Base-by-base conservation (phyloP, 495 filamentous ascomycete genomes). In the Lophiotrema nucula region DNA sequence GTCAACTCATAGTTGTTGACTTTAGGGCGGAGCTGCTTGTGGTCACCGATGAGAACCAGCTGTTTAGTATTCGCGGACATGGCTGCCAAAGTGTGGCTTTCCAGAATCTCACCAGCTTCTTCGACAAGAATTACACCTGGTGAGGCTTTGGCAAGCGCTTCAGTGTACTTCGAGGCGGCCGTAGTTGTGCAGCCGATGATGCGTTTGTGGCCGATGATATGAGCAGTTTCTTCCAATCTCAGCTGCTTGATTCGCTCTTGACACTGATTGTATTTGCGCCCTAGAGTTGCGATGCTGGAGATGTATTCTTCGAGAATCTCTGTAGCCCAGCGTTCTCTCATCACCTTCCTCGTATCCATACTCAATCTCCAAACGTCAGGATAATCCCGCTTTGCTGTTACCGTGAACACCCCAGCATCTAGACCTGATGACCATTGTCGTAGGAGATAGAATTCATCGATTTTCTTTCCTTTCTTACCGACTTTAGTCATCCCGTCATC, bases 161-260 rank as follows among this genome's bases (percentile, higher is more conserved):
- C 60, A 2, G 72, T 60, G 56, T 86, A 79, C 66, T 79, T 89
- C 2, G 88, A 87, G 0, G 88, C 87, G 2, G 72, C 86, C 0
- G 85, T 91, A 0, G 88, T 92, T 1, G 88, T 92, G 63, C 86
- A 89, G 0, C 77, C 86, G 39, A 95, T 85, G 18, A 95, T 79
- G 5, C 77, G 72, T 62, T 87, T 89, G 0, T 57, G 50, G 25
- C 69, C 63, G 10, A 90, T 61, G 5, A 80, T 74, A 0, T 73
- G 31, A 3, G 72, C 68, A 18, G 75, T 73, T 39, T 68, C 78
- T 44, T 84, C 73, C 4, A 70, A 69, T n/a, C 73, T 73, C 0
- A 81, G 45, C 0, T 67, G 55, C 1, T 72, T 67, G 0, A 86
- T 46, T 11, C 70, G 53, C 2, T 68, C 65, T 25, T 81, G 70